Evolutionary conservation across 805 yeast genomes (phyloP), one percentile per base, ranked within the genome.

Genomic region (Candida yuanshanica): DNA sequence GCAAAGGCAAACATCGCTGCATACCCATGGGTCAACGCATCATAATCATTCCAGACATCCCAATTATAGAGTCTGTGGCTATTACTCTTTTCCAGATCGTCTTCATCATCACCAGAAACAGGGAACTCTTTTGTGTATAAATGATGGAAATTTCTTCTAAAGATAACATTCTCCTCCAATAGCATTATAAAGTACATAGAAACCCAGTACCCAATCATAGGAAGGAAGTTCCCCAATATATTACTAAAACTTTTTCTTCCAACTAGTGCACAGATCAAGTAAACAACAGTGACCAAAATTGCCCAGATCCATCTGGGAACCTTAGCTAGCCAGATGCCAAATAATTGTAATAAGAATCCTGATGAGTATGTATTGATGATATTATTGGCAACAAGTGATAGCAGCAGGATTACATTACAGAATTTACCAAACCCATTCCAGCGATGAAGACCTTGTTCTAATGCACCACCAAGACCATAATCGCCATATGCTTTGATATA

Each of bases 171-270:
- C 59, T 87, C 96, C 49, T 83, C 86, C 3, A 85, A 44, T 26
- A 86, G 61, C 35, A 87, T 58, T n/a, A 76, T 73, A 51, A 81
- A 76, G 59, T 87, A 88, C 65, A 87, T 84, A 43, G 90, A 77
- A 42, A 85, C 76, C 96, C 96, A 87, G 64, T 87, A 87, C 2
- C 95, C 95, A 44, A 87, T 75, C 95, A 87, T 87, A 8, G 96
- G 95, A 52, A 87, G 65, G 63, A 87, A 87, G 55, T 87, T 87
- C 8, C 87, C 79, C 50, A 87, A 65, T 45, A 88, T 85, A 2
- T 77, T 70, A 43, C 86, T 69, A 57, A 88, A 83, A 51, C 81
- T 79, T 55, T 81, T 66, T 51, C 83, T 72, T 8, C 96, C 96
- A 18, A 75, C 91, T 44, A 86, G 63, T 1, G 95, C 81, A 57